Base-by-base conservation (phyloP, 2,329 filamentous ascomycete species). In the Lachnellula cervina region DNA sequence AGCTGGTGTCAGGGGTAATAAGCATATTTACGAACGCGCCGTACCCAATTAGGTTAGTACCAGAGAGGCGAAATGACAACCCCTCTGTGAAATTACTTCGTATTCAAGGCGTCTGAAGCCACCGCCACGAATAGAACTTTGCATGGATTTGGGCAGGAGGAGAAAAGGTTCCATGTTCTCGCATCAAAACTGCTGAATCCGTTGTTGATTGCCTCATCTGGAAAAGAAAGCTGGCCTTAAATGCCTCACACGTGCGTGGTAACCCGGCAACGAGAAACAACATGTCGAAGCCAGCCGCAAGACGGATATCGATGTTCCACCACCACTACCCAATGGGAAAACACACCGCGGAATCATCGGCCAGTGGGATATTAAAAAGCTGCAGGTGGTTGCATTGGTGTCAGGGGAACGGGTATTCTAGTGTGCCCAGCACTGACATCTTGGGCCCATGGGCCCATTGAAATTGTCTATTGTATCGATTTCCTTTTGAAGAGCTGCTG, bases 301-400 rank as follows among this genome's bases (percentile, higher is more conserved):
- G 32, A n/a, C 52, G 23, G 34, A 42, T 53, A 53, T 40, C 34
- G 21, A 53, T 7, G 35, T 35, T 28, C 11, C 35, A 38, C 23
- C 43, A 43, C 11, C 35, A 38, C 23, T 38, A 43, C 19, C 58
- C 55, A 60, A 60, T 60, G 43, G 56, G 14, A 51, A 5, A 7
- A 7, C 19, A 44, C 32, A 42, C 11, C 19, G 42, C 19, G 19
- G 19, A 21, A 44, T 13, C n/a, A 19, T 25, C 42, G 38, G 11
- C 5, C 5, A 44, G 5, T 38, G 38, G 51, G 23, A 49, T 21
- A 34, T 44, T 51, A 37, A 38, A 23, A 42, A 46, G 28, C 25
- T 14, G 45, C 42, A 23, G 16, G 14, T 40, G 21, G 9, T 32
- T 52, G 55, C 49, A 50, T 42, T 50, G 52, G 43, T 50, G 48